Conservation (phyloP, 495 filamentous ascomycete genomes). For the Amphirosellinia nigrospora region DNA sequence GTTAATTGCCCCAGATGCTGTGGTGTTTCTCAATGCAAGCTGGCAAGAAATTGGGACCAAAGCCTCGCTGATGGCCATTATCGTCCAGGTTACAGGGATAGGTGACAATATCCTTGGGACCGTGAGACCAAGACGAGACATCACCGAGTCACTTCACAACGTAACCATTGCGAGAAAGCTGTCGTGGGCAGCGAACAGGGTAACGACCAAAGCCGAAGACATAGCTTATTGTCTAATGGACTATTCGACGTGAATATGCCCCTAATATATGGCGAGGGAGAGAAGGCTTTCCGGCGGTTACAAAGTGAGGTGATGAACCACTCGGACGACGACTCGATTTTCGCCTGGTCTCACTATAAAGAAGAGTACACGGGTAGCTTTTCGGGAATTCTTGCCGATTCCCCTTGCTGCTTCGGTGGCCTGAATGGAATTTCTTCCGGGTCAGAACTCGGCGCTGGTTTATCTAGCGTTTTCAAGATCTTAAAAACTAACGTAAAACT, state of each 20-base stretch:
- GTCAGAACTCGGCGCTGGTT: not conserved
- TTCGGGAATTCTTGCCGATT: slow-evolving; percentile 1
- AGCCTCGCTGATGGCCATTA: not conserved
- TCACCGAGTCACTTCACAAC: not conserved
- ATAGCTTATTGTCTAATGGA: not conserved
- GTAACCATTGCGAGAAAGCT: not conserved
- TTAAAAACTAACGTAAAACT: not conserved
- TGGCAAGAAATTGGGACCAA: not conserved
- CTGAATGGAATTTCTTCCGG: not conserved
- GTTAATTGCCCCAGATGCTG: not conserved
- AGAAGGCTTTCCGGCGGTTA: not conserved
- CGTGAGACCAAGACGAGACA: not conserved
- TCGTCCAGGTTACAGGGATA: not conserved
- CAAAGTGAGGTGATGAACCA: not conserved
- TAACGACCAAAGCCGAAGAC: not conserved
- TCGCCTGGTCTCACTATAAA: not conserved
- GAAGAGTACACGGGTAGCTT: not conserved
- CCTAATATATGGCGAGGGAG: not conserved
- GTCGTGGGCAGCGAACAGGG: not conserved
- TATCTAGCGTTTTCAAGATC: not conserved
- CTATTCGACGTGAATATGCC: slow-evolving; percentile 1
- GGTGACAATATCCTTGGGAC: not conserved
- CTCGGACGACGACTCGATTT: not conserved
- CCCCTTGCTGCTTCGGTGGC: not conserved
- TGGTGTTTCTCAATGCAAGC: not conserved